A percentile compares a stretch with the other conserved stretches of the same genome.
These are phyloP conservation scores for Dryas drummondii DNA, from an alignment of 306 rosid genomes.

Conservation along the genomic window DNA sequence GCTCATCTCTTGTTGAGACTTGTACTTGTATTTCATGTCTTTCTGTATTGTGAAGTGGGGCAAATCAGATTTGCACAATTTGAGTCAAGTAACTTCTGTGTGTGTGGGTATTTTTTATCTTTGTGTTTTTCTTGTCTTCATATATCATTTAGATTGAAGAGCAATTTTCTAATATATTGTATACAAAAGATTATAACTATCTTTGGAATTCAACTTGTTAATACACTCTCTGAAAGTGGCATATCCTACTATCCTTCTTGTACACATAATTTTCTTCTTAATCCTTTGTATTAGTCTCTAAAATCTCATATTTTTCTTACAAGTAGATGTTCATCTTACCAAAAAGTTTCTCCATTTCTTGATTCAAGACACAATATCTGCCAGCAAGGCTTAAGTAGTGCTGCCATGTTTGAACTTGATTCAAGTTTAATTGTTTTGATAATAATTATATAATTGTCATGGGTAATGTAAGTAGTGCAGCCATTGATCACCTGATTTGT, in stretches of 20 bases:
- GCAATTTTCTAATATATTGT: no score
- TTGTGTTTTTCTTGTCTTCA: neutral
- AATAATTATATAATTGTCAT: neutral
- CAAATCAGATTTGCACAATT: neutral
- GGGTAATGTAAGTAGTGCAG: neutral
- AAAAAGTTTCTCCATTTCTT: neutral
- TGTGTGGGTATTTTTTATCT: neutral
- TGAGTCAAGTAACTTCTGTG: neutral
- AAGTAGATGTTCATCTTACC: neutral
- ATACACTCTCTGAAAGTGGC: no score
- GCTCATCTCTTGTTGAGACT: no score
- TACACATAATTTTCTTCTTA: neutral
- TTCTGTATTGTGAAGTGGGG: neutral
- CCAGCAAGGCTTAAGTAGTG: no score
- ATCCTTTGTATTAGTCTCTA: neutral
- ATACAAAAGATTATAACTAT: no score
- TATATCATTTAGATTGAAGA: no score
- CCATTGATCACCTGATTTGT: neutral
- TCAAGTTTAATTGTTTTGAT: neutral
- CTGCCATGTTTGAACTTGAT: neutral
- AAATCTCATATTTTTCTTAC: neutral
- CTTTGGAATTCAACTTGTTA: rapidly evolving
- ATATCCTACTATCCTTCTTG: no score
- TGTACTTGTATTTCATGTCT: no score
- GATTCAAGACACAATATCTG: no score